phyloP scores from a whole-genome alignment of 2,329 filamentous ascomycete genomes.

The Shiraia sp. region DNA sequence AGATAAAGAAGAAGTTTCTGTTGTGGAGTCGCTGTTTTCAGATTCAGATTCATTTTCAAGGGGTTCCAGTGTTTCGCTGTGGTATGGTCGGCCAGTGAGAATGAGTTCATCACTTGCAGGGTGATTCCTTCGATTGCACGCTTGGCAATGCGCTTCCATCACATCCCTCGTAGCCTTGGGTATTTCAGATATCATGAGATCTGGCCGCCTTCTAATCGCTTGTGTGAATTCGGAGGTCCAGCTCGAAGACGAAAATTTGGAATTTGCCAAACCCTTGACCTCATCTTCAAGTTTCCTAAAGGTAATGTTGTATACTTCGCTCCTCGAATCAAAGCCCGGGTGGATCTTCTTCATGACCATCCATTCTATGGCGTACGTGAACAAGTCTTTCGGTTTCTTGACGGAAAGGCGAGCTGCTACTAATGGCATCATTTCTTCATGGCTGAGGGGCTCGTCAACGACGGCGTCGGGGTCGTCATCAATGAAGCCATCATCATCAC shows the following conservation, averaged over 20 bases:
- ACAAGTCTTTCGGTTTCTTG: slow-evolving; percentile 71
- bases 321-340: slow-evolving; percentile 66
- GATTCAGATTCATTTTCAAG: slow-evolving; percentile 52
- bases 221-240: slow-evolving; percentile 71
- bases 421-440: slow-evolving; percentile 6
- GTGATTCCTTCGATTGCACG: slow-evolving; percentile 71
- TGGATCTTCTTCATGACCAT: slow-evolving; percentile 80
- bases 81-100: slow-evolving; percentile 69
- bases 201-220: slow-evolving; percentile 67
- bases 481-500: slow-evolving; percentile 67
- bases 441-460: slow-evolving; percentile 49
- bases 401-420: slow-evolving; percentile 56
- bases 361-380: slow-evolving; percentile 76
- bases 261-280: slow-evolving; percentile 67
- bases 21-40: slow-evolving; percentile 12
- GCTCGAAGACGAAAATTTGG: slow-evolving; percentile 71
- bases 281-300: slow-evolving; percentile 75
- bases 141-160: slow-evolving; percentile 59
- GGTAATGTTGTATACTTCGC: slow-evolving; percentile 68
- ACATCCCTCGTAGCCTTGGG: slow-evolving; percentile 10
- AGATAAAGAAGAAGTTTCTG: slow-evolving; percentile 27
- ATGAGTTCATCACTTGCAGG: slow-evolving; percentile 67
- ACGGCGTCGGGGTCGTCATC: slow-evolving; percentile 61
- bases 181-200: slow-evolving; percentile 49
- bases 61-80: slow-evolving; percentile 67